phyloP scores from a whole-genome alignment of 768 basidiomycete genomes.

The Leccinellum luteum region DNA sequence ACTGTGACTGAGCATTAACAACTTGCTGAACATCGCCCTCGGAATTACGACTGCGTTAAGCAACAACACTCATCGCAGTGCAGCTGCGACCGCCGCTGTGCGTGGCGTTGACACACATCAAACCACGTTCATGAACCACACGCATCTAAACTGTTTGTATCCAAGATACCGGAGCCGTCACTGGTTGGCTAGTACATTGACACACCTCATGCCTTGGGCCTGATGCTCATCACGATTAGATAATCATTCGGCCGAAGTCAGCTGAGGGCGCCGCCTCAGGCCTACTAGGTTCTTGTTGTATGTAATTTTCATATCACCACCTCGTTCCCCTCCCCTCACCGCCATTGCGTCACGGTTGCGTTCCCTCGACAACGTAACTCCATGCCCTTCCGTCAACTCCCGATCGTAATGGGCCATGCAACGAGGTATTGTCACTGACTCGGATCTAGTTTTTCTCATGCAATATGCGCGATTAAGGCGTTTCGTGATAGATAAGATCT shows the following conservation, averaged over 20 bases:
- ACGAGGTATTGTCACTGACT: neutral
- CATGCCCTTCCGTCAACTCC: neutral
- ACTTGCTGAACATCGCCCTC: neutral
- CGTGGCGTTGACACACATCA: neutral
- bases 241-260: constrained; percentile 12
- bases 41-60: neutral
- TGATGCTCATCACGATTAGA: neutral
- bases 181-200: neutral
- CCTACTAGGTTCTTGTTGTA: too few species aligned
- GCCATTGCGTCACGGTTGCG: neutral
- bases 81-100: neutral
- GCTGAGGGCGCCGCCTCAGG: neutral
- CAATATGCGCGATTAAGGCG: constrained; percentile 1
- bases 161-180: constrained; percentile 9
- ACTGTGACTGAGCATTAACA: neutral
- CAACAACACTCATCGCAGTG: neutral
- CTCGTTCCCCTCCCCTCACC: neutral
- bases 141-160: neutral
- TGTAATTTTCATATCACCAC: neutral
- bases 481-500: neutral
- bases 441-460: neutral
- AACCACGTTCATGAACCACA: neutral
- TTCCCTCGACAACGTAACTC: neutral
- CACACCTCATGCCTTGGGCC: neutral
- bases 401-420: neutral